Evolutionary conservation across 768 basidiomycete species (phyloP).

Genomic region (Boletus rubropictus): DNA sequence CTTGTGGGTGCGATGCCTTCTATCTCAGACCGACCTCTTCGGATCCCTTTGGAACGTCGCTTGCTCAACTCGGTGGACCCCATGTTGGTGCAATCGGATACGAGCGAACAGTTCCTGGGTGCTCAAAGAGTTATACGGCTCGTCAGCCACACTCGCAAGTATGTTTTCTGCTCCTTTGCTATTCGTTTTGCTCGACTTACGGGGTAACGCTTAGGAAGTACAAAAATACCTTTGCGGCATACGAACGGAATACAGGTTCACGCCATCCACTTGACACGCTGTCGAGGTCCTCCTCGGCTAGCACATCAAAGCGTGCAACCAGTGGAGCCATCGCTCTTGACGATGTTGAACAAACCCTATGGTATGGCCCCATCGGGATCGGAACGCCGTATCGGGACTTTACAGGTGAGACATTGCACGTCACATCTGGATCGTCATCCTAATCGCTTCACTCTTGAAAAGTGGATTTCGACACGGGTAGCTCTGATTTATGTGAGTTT

Average conservation of each 20-base stretch:
- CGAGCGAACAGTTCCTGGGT: neutral
- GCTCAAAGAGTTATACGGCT: neutral
- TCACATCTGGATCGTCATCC: neutral
- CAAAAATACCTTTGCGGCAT: constrained; percentile 36
- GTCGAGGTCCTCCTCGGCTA: neutral
- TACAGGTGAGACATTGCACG: constrained; percentile 25
- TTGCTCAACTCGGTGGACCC: neutral
- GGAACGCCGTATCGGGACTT: constrained; percentile 41
- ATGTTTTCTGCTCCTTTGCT: neutral
- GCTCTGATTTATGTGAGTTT: constrained; percentile 36
- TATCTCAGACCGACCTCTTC: neutral
- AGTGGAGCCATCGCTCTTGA: constrained; percentile 24
- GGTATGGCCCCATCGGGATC: constrained; percentile 38
- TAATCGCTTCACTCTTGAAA: neutral
- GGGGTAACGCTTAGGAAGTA: constrained; percentile 33
- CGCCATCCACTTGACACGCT: constrained; percentile 26
- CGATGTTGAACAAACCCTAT: constrained; percentile 32
- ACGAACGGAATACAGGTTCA: constrained; percentile 38
- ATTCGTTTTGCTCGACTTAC: neutral
- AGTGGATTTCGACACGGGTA: constrained; percentile 50
- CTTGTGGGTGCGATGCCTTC: constrained; percentile 7
- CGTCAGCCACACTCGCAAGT: constrained; percentile 6
- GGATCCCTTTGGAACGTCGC: constrained; percentile 9
- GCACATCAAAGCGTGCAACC: constrained; percentile 6
- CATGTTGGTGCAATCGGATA: neutral